Evolutionary conservation across 2,329 filamentous ascomycete genomes (phyloP).

Genomic region (Coniochaeta ligniaria): DNA sequence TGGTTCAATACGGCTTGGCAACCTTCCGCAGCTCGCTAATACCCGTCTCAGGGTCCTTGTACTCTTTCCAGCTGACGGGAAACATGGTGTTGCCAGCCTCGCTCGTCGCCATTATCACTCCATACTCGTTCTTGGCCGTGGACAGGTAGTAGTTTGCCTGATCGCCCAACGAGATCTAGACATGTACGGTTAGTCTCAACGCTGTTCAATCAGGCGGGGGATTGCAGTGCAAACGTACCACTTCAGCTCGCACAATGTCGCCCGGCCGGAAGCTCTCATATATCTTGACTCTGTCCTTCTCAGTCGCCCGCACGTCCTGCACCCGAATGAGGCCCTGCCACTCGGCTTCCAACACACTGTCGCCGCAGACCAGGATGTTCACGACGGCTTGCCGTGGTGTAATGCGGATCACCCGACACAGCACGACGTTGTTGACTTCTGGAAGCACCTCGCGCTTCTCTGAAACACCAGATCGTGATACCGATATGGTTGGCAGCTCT

Average conservation of each 20-base stretch:
- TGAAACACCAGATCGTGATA: slow-evolving; percentile 34
- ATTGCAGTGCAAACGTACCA: slow-evolving; percentile 45
- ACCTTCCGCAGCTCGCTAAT: slow-evolving; percentile 78
- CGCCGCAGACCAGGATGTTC: slow-evolving; percentile 75
- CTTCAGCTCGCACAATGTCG: slow-evolving; percentile 80
- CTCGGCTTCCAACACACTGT: slow-evolving; percentile 65
- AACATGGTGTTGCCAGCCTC: slow-evolving; percentile 87
- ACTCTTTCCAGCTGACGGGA: slow-evolving; percentile 93
- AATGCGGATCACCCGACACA: slow-evolving; percentile 80
- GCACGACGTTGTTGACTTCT: slow-evolving; percentile 70
- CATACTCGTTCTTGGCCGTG: slow-evolving; percentile 84
- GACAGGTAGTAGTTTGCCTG: slow-evolving; percentile 94
- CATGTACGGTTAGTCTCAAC: not conserved
- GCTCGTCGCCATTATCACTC: slow-evolving; percentile 88
- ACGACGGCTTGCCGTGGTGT: slow-evolving; percentile 79
- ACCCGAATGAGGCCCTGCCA: slow-evolving; percentile 80
- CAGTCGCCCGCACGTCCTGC: slow-evolving; percentile 89
- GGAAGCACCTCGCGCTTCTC: slow-evolving; percentile 68
- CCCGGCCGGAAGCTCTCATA: slow-evolving; percentile 88
- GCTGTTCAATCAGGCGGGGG: not conserved
- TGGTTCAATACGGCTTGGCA: slow-evolving; percentile 74
- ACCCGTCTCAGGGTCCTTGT: slow-evolving; percentile 75
- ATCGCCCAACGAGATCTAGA: slow-evolving; percentile 78
- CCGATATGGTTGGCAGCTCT: slow-evolving; percentile 47
- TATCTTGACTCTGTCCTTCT: slow-evolving; percentile 91